phyloP scores from a whole-genome alignment of 2,329 filamentous ascomycete genomes.

The Lecanoromycetidae sp. region DNA sequence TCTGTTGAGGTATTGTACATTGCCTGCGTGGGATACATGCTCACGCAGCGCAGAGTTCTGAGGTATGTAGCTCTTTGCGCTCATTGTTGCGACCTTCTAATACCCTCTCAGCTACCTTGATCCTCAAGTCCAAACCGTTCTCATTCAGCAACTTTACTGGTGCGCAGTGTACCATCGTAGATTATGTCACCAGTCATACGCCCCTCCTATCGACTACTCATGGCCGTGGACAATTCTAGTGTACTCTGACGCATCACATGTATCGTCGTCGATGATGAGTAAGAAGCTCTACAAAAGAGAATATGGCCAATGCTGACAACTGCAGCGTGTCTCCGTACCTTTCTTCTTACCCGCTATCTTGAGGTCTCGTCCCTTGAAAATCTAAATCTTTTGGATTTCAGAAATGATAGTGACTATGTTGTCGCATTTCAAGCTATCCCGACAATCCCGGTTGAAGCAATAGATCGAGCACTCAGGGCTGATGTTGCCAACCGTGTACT shows the following conservation, averaged over 20 bases:
- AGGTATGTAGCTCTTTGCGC: slow-evolving; percentile 2
- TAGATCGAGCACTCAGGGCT: slow-evolving; percentile 3
- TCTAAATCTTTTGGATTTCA: slow-evolving; percentile 8
- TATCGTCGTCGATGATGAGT: background rate
- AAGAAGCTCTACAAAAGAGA: background rate
- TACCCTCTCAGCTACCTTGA: slow-evolving; percentile 5
- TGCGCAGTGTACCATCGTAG: slow-evolving; percentile 12
- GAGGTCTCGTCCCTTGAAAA: slow-evolving; percentile 5
- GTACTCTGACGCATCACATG: background rate
- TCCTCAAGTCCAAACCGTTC: background rate
- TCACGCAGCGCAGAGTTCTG: background rate
- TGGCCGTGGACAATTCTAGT: slow-evolving; percentile 11
- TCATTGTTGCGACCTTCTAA: background rate
- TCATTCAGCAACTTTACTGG: slow-evolving; percentile 14
- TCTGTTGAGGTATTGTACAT: slow-evolving; percentile 6
- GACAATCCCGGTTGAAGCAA: background rate
- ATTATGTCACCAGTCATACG: background rate
- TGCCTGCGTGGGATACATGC: slow-evolving; percentile 4
- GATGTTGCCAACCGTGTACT: slow-evolving; percentile 10
- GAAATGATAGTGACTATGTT: slow-evolving; percentile 5
- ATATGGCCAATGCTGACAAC: background rate
- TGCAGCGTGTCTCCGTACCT: slow-evolving; percentile 2
- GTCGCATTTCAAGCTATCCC: slow-evolving; percentile 5
- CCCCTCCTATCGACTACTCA: slow-evolving; percentile 7
- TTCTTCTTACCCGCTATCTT: slow-evolving; percentile 8